Evolutionary conservation across 345 rosid genomes (phyloP).

Genomic region (Hypericum androsaemum): DNA sequence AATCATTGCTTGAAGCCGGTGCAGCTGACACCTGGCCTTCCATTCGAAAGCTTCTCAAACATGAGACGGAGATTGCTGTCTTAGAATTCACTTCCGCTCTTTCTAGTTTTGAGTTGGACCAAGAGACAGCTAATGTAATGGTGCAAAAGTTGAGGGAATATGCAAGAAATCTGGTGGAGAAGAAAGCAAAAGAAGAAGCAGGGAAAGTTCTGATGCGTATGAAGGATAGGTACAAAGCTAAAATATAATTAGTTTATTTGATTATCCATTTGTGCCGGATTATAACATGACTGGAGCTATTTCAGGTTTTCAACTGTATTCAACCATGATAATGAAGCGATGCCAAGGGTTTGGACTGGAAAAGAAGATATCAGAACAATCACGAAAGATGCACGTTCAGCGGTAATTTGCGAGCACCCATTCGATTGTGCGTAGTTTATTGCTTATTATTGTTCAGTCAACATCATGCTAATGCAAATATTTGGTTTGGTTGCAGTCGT

Average conservation of each 20-base stretch:
- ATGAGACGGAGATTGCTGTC: slow-evolving; percentile 44
- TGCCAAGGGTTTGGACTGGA: slow-evolving; percentile 73
- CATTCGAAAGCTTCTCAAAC: slow-evolving; percentile 53
- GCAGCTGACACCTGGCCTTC: slow-evolving; percentile 54
- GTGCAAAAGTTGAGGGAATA: slow-evolving; percentile 38
- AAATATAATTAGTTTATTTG: background rate
- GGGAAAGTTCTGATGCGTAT: slow-evolving; percentile 57
- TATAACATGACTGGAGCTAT: slow-evolving; percentile 13
- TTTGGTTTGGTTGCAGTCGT: slow-evolving; percentile 35
- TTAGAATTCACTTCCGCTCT: slow-evolving; percentile 33
- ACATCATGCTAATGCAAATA: slow-evolving; percentile 14
- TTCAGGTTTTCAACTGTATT: slow-evolving; percentile 61
- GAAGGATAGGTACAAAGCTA: slow-evolving; percentile 49
- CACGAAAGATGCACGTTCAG: slow-evolving; percentile 51
- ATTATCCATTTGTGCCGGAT: slow-evolving; percentile 8
- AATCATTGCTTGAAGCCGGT: slow-evolving; percentile 52
- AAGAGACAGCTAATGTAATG: slow-evolving; percentile 26
- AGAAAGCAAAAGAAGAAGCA: slow-evolving; percentile 68
- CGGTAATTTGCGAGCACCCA: slow-evolving; percentile 32
- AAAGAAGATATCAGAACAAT: slow-evolving; percentile 59
- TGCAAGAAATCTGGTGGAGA: slow-evolving; percentile 51
- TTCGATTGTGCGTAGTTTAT: slow-evolving; percentile 3
- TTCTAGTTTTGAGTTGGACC: slow-evolving; percentile 56
- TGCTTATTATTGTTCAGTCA: background rate
- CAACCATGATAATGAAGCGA: slow-evolving; percentile 52